A percentile compares a stretch with the other conserved stretches of the same genome.
Conservation (phyloP, 768 basidiomycete genomes). For the Cyclocybe cylindracea region DNA sequence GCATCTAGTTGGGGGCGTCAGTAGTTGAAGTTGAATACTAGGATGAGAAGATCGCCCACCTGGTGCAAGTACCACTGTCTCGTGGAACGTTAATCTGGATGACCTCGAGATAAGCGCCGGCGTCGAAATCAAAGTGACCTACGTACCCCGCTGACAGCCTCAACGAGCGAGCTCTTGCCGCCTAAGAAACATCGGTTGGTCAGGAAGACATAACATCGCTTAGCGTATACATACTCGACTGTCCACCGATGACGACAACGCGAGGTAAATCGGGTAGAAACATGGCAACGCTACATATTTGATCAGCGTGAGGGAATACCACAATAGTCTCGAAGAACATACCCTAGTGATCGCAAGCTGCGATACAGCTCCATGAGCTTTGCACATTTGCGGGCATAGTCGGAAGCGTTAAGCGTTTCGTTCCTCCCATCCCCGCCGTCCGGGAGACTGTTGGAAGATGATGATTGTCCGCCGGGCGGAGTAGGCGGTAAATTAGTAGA, state of each 20-base stretch:
- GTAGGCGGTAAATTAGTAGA: too few relatives aligned
- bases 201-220: not conserved
- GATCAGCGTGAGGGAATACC: not conserved
- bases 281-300: not conserved
- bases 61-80: conserved; percentile 61
- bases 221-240: conserved; percentile 42
- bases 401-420: not conserved
- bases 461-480: too few relatives aligned
- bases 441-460: too few relatives aligned
- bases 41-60: conserved; percentile 29
- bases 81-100: conserved; percentile 59
- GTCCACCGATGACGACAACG: conserved; percentile 56
- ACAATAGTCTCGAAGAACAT: not conserved
- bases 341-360: conserved; percentile 1
- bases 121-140: not conserved
- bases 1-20: conserved; percentile 33
- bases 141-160: conserved; percentile 56
- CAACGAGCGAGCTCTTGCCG: conserved; percentile 62
- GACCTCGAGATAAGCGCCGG: not conserved
- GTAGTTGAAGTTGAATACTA: not conserved
- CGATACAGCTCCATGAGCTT: conserved; percentile 8
- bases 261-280: conserved; percentile 44
- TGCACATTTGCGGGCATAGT: conserved; percentile 7
- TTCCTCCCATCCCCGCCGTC: too few relatives aligned
- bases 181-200: conserved; percentile 33